Evolutionary conservation across 2,329 filamentous ascomycete species (phyloP).

Genomic region (Fonsecaea pedrosoi): DNA sequence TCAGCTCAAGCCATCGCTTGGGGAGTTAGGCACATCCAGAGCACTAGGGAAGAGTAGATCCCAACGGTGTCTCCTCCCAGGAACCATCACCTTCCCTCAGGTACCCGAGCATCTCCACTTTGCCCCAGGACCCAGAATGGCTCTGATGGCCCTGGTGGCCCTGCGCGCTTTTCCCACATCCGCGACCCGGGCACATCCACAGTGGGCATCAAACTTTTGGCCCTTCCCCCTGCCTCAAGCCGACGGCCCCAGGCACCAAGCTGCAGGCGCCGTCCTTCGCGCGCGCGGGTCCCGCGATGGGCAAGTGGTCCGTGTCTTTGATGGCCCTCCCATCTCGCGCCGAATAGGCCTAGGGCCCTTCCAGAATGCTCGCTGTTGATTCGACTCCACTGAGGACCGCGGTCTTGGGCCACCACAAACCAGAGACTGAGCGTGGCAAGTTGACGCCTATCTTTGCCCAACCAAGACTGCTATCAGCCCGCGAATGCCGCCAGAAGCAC

Average conservation of each 20-base stretch:
- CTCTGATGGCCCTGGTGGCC: not conserved
- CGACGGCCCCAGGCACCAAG: constrained; percentile 28
- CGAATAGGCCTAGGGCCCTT: constrained; percentile 29
- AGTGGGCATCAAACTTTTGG: constrained; percentile 4
- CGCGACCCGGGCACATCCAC: constrained; percentile 27
- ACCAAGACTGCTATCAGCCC: constrained; percentile 12
- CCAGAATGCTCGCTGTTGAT: constrained; percentile 35
- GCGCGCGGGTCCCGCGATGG: constrained; percentile 23
- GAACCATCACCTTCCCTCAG: constrained; percentile 28
- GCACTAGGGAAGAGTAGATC: constrained; percentile 22
- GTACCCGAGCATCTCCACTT: constrained; percentile 29
- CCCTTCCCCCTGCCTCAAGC: constrained; percentile 28
- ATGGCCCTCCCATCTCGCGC: constrained; percentile 11
- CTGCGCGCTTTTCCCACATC: constrained; percentile 16
- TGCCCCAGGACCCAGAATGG: constrained; percentile 12
- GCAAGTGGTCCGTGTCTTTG: constrained; percentile 15
- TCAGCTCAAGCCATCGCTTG: constrained; percentile 1
- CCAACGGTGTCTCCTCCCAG: constrained; percentile 19
- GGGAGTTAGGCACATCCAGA: not conserved
- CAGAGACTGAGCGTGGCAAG: constrained; percentile 23
- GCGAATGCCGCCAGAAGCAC: constrained; percentile 32
- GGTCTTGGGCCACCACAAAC: constrained; percentile 10
- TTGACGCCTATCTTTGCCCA: constrained; percentile 20
- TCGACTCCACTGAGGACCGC: constrained; percentile 28
- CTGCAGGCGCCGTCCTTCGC: constrained; percentile 30